Evolutionary conservation across 176 grass and related monocot species (phyloP).

Genomic region (Echinochloa phyllopogon): DNA sequence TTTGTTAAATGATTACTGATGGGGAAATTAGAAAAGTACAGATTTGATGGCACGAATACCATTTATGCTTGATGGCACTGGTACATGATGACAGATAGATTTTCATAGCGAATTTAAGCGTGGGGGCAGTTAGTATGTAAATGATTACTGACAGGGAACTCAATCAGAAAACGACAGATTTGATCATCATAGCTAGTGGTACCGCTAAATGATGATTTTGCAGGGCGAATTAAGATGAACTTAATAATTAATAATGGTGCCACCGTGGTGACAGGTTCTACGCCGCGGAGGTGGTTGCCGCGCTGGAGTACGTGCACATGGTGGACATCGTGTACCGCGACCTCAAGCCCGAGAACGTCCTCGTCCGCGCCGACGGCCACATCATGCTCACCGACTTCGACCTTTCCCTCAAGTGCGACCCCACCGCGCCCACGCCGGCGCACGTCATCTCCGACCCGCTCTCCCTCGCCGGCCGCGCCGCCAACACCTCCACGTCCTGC

Average conservation of each 20-base stretch:
- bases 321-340: slow-evolving; percentile 94
- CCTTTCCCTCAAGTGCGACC: slow-evolving; percentile 94
- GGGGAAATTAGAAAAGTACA: too few relatives aligned
- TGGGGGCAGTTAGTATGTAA: too few relatives aligned
- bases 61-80: too few relatives aligned
- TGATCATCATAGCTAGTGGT: background rate
- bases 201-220: background rate
- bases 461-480: slow-evolving; percentile 42
- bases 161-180: background rate
- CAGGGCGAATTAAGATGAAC: background rate
- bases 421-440: slow-evolving; percentile 68
- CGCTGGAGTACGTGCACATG: slow-evolving; percentile 99
- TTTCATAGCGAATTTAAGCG: too few relatives aligned
- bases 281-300: slow-evolving; percentile 88
- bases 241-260: background rate
- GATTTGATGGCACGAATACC: too few relatives aligned
- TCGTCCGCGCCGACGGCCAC: slow-evolving; percentile 90
- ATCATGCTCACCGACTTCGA: slow-evolving; percentile 99
- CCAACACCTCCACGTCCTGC: slow-evolving; percentile 44
- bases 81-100: too few relatives aligned
- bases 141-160: background rate
- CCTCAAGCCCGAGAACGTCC: slow-evolving; percentile 98
- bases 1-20: too few relatives aligned
- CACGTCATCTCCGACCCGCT: slow-evolving; percentile 81
- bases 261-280: slow-evolving; percentile 67